Conservation (phyloP, 169 alveolate species). For the Hammondia hammondi region DNA sequence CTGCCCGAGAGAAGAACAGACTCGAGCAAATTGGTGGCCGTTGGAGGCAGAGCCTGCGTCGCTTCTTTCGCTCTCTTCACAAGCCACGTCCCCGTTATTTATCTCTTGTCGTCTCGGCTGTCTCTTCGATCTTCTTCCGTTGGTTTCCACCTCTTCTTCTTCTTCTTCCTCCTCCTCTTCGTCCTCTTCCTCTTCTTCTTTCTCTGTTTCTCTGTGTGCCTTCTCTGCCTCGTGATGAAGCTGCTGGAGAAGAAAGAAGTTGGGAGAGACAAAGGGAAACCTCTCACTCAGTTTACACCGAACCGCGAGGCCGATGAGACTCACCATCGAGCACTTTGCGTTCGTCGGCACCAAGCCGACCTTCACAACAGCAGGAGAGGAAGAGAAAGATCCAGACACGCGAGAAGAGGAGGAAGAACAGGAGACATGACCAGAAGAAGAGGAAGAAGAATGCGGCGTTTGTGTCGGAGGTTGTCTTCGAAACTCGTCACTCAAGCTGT, state of each 20-base stretch:
- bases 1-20: neutral
- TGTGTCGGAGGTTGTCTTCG: too few species aligned
- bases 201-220: conserved; percentile 28
- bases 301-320: conserved; percentile 89
- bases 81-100: too few species aligned
- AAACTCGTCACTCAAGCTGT: too few species aligned
- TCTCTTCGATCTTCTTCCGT: too few species aligned
- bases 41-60: neutral
- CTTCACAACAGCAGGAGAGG: neutral
- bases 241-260: neutral
- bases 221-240: neutral
- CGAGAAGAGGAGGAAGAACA: too few species aligned
- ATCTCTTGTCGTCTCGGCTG: too few species aligned
- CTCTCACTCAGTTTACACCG: conserved; percentile 83
- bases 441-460: too few species aligned
- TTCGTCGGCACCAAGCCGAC: conserved; percentile 91
- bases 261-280: conserved; percentile 67
- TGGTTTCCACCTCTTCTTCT: neutral
- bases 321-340: conserved; percentile 89
- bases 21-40: neutral
- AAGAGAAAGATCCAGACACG: too few species aligned
- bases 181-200: conserved; percentile 2
- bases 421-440: too few species aligned
- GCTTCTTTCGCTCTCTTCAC: conserved; percentile 33
- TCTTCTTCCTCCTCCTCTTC: conserved; percentile 28